Evolutionary conservation across 495 filamentous ascomycete species (phyloP).

Genomic region (Podospora appendiculata): DNA sequence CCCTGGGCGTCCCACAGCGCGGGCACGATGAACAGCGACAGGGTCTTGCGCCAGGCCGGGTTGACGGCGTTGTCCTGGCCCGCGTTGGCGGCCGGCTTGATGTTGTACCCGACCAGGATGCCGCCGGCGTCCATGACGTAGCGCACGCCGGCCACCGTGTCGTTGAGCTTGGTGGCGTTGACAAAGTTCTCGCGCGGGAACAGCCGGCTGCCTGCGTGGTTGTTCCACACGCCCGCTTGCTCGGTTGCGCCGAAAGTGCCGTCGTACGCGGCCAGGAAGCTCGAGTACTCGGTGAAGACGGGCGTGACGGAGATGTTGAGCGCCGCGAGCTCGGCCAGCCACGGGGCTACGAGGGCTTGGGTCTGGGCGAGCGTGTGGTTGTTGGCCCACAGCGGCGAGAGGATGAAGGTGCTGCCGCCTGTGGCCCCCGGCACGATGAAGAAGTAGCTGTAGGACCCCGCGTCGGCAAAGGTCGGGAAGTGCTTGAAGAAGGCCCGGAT

Average conservation of each 20-base stretch:
- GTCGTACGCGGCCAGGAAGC: constrained; percentile 39
- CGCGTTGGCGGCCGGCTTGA: constrained; percentile 32
- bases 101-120: constrained; percentile 41
- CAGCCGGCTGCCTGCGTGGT: constrained; percentile 40
- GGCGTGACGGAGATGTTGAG: constrained; percentile 34
- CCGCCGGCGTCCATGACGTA: constrained; percentile 36
- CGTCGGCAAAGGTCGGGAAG: constrained; percentile 42
- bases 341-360: constrained; percentile 36
- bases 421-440: constrained; percentile 1
- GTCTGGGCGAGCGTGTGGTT: constrained; percentile 42
- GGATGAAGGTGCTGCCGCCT: constrained; percentile 28
- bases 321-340: constrained; percentile 27
- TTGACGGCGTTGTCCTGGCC: constrained; percentile 34
- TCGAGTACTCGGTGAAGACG: constrained; percentile 39
- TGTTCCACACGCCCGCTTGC: constrained; percentile 30
- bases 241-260: constrained; percentile 38
- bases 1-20: constrained; percentile 27
- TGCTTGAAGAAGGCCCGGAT: constrained; percentile 37
- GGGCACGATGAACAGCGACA: constrained; percentile 37
- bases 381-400: constrained; percentile 42
- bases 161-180: constrained; percentile 24
- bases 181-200: constrained; percentile 46
- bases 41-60: constrained; percentile 41
- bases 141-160: constrained; percentile 38
- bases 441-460: constrained; percentile 53